Base-by-base conservation (phyloP, 2,329 filamentous ascomycete species). In the Pseudovirgaria hyperparasitica region DNA sequence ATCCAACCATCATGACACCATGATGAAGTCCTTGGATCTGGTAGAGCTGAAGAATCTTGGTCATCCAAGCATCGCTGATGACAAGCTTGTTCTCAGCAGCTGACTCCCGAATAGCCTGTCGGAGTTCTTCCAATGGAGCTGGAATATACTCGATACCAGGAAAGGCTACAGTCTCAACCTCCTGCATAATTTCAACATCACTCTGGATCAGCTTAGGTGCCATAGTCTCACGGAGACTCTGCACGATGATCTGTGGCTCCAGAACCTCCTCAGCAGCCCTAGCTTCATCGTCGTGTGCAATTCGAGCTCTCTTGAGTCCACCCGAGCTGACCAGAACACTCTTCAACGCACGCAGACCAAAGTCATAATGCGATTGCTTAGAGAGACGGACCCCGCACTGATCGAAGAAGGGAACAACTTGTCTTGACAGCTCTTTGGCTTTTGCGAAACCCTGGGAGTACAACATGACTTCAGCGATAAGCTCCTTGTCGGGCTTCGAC, bases 1-100 rank as follows among this genome's bases (percentile, higher is more conserved):
- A 85, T 36, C 90, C 90, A 7, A 99, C 90, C 90, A 98, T 96
- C 92, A 99, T 99, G 16, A 99, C 90, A 77, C 90, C 90, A 42
- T 99, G 90, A 47, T 99, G 90, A 32, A 98, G 85, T 39, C 77
- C 81, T 55, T 96, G 90, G 36, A 99, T 99, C 54, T 99, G 90
- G 52, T 93, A 96, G 3, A 98, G 70, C 53, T 99, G 90, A 6
- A 98, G 67, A 18, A 92, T 76, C 60, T 99, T 99, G 31, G 82
- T 90, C 72, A 96, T 85, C 92, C 92, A 99, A 24, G 77, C 76
- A 29, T 96, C 86, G 32, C 77, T 94, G 40, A 92, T 80, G 6
- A 93, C 82, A 9, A 92, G 70, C 45, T 93, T 79, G 39, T 82
- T 76, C 48, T 92, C 85, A 5, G 69, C 71, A 16, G 92, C 90